These are phyloP conservation scores for Alternaria rosae DNA, from an alignment of 2,329 filamentous ascomycete genomes.

Conservation along the genomic window DNA sequence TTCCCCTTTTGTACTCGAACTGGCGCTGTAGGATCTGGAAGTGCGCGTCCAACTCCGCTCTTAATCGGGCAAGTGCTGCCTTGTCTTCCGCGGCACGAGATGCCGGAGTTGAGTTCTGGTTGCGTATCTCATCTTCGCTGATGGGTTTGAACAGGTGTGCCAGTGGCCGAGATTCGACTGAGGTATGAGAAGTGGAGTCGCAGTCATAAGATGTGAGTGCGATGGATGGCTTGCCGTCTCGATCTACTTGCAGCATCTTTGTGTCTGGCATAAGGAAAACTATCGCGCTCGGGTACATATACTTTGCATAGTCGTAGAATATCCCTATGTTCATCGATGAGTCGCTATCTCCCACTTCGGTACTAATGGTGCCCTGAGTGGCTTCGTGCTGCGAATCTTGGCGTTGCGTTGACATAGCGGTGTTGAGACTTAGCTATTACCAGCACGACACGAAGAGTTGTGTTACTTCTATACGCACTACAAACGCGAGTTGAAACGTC, in stretches of 20 bases:
- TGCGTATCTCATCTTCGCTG: background rate
- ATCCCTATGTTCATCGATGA: background rate
- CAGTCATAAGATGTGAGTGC: too few relatives aligned
- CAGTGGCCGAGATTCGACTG: background rate
- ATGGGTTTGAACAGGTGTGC: background rate
- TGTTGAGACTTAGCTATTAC: background rate
- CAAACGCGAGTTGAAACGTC: background rate
- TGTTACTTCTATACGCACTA: background rate
- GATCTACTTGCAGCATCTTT: background rate
- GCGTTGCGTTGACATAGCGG: background rate
- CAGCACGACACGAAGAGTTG: background rate
- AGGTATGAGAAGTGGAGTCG: background rate
- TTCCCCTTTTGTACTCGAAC: constrained; percentile 12
- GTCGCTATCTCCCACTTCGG: background rate
- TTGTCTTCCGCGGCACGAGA: background rate
- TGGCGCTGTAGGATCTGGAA: constrained; percentile 6
- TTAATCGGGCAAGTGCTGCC: background rate
- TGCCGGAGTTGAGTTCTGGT: background rate
- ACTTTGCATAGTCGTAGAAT: background rate
- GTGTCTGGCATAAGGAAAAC: background rate
- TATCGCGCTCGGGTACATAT: background rate
- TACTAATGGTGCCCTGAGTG: background rate
- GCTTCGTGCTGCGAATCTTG: background rate
- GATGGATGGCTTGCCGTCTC: background rate
- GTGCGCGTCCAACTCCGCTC: background rate